Evolutionary conservation across 768 basidiomycete species (phyloP), one percentile per base, ranked within the genome.

Genomic region (Russula sp.): DNA sequence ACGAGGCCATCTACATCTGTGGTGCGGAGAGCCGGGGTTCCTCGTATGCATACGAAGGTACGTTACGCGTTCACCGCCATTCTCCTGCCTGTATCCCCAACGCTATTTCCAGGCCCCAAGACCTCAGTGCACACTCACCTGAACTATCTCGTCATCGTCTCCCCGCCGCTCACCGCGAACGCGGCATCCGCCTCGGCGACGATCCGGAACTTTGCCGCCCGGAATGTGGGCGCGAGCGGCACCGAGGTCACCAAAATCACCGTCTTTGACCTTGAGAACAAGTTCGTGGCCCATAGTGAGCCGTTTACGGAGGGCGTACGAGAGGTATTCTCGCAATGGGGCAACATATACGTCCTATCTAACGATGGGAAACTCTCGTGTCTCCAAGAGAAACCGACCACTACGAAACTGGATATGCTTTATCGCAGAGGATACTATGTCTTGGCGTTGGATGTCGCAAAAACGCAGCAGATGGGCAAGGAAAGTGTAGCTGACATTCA

Each of bases 31-130:
- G 90, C 4, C 77, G 94, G 62, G 88, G 91, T 4, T 82, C 88
- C 0, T 93, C 90, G 58, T 93, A 86, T 71, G 94, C 94, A 0
- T 93, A 94, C 70, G 97, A 98, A 79, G 96, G 95, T 89, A 59
- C 55, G 73, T 59, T 89, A 59, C 55, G 74, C 60, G 32, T 40
- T 39, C 44, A 14, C 39, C 35, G 39, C 20, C 18, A 45, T 31
- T 44, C 13, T 10, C 57, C 22, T 27, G 22, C 22, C 22, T 27
- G 22, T 27, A 27, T 27, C 48, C n/a, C 34, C 57, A n/a, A 64
- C 55, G 2, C 39, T 16, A 7, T 35, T n/a, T 8, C 22, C 68
- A 91, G 88, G 88, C 6, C 79, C 81, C 57, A 95, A 95, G 75
- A 84, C 84, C 0, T 86, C 85, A n/a, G 79, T 95, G 27, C 79